Base-by-base conservation (phyloP, 768 basidiomycete genomes). In the Trichaptum fuscoviolaceum region DNA sequence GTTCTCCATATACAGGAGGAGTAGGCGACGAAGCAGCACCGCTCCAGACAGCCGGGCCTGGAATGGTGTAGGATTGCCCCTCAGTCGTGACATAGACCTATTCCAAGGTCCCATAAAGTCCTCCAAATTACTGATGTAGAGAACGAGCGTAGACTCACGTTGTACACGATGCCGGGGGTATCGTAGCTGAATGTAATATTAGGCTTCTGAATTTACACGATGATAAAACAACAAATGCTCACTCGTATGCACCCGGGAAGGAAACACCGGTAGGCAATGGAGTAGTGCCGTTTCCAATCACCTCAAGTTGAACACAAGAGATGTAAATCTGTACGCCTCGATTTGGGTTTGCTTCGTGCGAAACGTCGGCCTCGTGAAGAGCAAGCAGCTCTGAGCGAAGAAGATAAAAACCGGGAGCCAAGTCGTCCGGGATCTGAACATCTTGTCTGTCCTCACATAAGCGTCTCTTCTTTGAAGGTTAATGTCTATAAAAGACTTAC, bases 341-440 rank as follows among this genome's bases (percentile, higher is more conserved):
- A 20, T 58, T 35, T 9, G n/a, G 58, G 59, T 65, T 65, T 35
- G 36, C 62, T 2, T 35, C 57, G 23, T 62, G 64, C 8, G 67
- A 59, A 15, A 42, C 65, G 17, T 64, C 24, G 25, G 67, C 64
- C 58, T 65, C 65, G 57, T 67, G 68, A 17, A 69, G 62, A 25
- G 68, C 64, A 7, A 68, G 57, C 6, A 69, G 61, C 57, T 69
- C 67, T 20, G 64, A 42, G 23, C 69, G 67, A 57, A 69, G 30
- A 61, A 69, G 69, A 59, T 69, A 69, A 26, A 62, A 35, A 15
- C 67, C 69, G 7, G 67, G 35, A 7, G 67, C 65, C 26, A 69
- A 57, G 20, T 26, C 57, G 24, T 63, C 30, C 30, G 69, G 69
- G 20, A 69, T 36, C 36, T 35, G 61, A 17, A 67, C 67, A 17